Evolutionary conservation across 306 rosid species (phyloP).

Genomic region (Cicer chorassanicum): DNA sequence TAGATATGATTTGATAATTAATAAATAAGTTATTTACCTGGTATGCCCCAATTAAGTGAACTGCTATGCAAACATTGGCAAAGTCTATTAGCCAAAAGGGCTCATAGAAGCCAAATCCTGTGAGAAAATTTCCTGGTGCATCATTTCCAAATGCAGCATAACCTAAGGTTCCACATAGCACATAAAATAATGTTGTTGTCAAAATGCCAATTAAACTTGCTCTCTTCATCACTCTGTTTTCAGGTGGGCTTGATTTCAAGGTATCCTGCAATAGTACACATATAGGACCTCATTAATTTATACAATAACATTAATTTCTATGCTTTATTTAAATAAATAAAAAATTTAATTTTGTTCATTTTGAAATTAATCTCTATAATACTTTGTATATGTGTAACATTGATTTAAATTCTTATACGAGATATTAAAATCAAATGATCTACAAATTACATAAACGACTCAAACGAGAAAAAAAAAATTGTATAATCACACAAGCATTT

Average conservation of each 20-base stretch:
- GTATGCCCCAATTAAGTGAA: slow-evolving; percentile 88
- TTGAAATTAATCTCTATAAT: too few relatives aligned
- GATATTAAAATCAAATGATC: too few relatives aligned
- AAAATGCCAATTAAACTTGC: slow-evolving; percentile 77
- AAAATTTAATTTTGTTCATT: too few relatives aligned
- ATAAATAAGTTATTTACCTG: slow-evolving; percentile 57
- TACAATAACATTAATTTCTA: too few relatives aligned
- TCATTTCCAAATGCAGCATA: slow-evolving; percentile 93
- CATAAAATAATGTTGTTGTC: slow-evolving; percentile 81
- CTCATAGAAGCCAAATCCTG: slow-evolving; percentile 97
- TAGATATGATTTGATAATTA: not conserved
- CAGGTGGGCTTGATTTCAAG: slow-evolving; percentile 80
- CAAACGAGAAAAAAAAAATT: too few relatives aligned
- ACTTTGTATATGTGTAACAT: too few relatives aligned
- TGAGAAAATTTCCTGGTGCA: slow-evolving; percentile 97
- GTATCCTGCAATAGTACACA: slow-evolving; percentile 71
- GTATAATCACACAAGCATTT: too few relatives aligned
- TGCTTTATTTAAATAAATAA: too few relatives aligned
- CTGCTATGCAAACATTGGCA: slow-evolving; percentile 87
- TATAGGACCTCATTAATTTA: not conserved
- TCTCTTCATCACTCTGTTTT: slow-evolving; percentile 84
- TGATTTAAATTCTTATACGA: too few relatives aligned
- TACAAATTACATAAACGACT: too few relatives aligned
- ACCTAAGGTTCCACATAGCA: slow-evolving; percentile 84
- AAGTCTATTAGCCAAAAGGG: slow-evolving; percentile 95